phyloP scores from a whole-genome alignment of 2,329 filamentous ascomycete genomes.

The Lecanicillium sp. region DNA sequence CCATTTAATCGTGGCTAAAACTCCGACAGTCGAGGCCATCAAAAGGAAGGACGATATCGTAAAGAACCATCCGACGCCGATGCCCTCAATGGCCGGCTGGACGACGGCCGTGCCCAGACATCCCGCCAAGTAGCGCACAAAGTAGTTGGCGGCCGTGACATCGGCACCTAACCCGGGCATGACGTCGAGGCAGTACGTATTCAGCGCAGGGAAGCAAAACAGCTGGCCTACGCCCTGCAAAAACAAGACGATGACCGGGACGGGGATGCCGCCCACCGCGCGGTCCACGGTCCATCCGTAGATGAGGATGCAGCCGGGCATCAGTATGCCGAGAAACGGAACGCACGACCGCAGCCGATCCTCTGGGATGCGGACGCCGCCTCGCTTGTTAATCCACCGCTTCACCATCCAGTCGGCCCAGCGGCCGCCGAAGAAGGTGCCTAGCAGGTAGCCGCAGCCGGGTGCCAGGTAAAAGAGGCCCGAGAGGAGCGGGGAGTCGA shows the following conservation, averaged over 20 bases:
- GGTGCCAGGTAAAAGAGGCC: slow-evolving; percentile 71
- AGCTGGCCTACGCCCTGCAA: slow-evolving; percentile 66
- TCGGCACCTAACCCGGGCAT: slow-evolving; percentile 63
- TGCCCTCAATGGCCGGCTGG: slow-evolving; percentile 62
- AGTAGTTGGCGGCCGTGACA: slow-evolving; percentile 74
- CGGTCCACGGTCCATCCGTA: slow-evolving; percentile 48
- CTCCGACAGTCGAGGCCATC: slow-evolving; percentile 25
- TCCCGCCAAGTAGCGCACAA: slow-evolving; percentile 68
- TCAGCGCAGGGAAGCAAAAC: slow-evolving; percentile 68
- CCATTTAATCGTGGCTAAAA: slow-evolving; percentile 29
- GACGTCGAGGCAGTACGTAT: slow-evolving; percentile 77
- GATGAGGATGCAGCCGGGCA: slow-evolving; percentile 57
- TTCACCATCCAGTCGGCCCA: slow-evolving; percentile 62
- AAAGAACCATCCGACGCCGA: slow-evolving; percentile 77
- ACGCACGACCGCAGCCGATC: slow-evolving; percentile 57
- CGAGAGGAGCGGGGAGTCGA: slow-evolving; percentile 57
- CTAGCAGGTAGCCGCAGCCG: slow-evolving; percentile 60
- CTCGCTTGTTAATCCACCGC: slow-evolving; percentile 52
- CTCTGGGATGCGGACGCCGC: slow-evolving; percentile 55
- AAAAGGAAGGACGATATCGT: slow-evolving; percentile 47
- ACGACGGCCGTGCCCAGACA: slow-evolving; percentile 64
- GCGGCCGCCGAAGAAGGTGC: slow-evolving; percentile 64
- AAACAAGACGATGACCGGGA: slow-evolving; percentile 68
- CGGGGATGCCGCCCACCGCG: slow-evolving; percentile 41
- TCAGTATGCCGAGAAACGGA: slow-evolving; percentile 46